Base-by-base conservation (phyloP, 2,329 filamentous ascomycete genomes). In the Nemania sp. region DNA sequence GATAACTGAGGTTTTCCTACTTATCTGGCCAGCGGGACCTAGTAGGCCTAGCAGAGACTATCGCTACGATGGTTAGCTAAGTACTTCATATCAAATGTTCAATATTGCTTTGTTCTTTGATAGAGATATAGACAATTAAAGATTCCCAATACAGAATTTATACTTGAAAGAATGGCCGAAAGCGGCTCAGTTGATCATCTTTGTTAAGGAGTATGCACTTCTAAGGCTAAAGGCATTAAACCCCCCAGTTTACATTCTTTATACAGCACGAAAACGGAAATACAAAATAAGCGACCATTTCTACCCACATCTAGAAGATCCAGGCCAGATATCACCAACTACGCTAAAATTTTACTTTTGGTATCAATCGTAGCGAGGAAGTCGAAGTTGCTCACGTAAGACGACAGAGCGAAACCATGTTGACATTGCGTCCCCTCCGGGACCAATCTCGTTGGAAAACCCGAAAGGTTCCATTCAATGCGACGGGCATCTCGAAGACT, bases 211-310 rank as follows among this genome's bases (percentile, higher is more conserved):
- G 26, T 1, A 18, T n/a, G 18, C 18, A 29, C 7, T 20, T 20
- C 13, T 20, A 22, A n/a, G 5, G 27, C 35, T 27, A 15, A 15
- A 22, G 2, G 2, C 20, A 27, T 13, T 41, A 41, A 11, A 3
- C 13, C 7, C 15, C 13, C 7, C 15, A n/a, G n/a, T n/a, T n/a
- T n/a, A n/a, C n/a, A 10, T 57, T 47, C 61, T 58, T 64, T 64
- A 20, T 64, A 7, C 13, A 58, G 27, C 11, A 29, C 54, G 61
- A 38, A 64, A 58, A 35, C 54, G 54, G 54, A 53, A 61, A 27
- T 29, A 51, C 15, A 32, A 20, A 18, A 8, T 5, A 11, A 13
- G 18, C 2, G n/a, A 3, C 26, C n/a, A n/a, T 15, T 5, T 53
- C 26, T n/a, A 7, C 22, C 26, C 15, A 22, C 13, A 6, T 3